Evolutionary conservation across 225 moss, liverwort and hornwort genomes (phyloP), one percentile per base, ranked within the genome.

Genomic region (Polytrichum formosum): DNA sequence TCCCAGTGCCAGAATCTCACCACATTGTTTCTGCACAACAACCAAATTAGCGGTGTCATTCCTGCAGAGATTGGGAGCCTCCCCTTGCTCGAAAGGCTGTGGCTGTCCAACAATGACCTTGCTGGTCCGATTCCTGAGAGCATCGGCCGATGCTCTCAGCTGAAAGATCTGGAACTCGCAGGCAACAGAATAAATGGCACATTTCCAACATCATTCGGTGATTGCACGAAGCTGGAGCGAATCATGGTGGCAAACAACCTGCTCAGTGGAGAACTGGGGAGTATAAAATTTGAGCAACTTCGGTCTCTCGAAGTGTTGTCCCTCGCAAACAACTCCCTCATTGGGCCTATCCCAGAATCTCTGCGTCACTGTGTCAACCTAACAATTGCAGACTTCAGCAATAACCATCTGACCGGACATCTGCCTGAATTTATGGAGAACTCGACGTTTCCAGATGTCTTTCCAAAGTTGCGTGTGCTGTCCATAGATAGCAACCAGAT

Each of bases 381-480:
- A 26, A 67, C 73, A 5, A 58, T 74, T 56, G 61, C 77, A n/a
- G 76, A 77, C 62, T 73, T 81, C 21, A 81, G 73, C 70, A 18
- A 19, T 25, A 73, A 81, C 63, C 63, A 33, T 6, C 30, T 81
- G 55, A 31, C 29, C 6, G 81, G 74, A 8, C 26, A 56, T 29
- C 18, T 77, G 19, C 74, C 74, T 21, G 4, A 18, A n/a, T 29
- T 54, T 2, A 25, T n/a, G 4, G 20, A 20, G 17, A 55, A 18
- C 55, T 20, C 17, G 18, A 16, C 60, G n/a, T 17, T 28, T 6
- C 26, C 56, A 6, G 29, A 29, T 29, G 29, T 70, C 5, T 70
- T 81, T 31, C 63, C 55, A 67, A 74, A 68, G 22, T 58, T 77
- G 74, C 62, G 74, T 56, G 77, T 77, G 74, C 64, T 81, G 5